Evolutionary conservation across 345 rosid genomes (phyloP).

Genomic region (Erucastrum elatum): DNA sequence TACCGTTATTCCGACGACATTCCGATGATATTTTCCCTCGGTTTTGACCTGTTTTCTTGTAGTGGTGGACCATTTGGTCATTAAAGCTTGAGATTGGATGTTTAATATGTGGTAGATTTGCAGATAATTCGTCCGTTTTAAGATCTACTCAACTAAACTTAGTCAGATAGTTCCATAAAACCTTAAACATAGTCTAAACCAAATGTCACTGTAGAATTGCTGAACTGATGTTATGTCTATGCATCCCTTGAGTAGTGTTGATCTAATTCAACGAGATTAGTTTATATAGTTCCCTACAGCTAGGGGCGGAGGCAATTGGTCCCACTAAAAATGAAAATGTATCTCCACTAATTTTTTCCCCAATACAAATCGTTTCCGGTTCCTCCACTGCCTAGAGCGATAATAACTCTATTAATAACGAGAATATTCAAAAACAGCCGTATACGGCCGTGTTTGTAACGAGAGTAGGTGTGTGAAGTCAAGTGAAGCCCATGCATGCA

Average conservation of each 20-base stretch:
- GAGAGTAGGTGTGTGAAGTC: background rate
- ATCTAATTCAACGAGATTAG: background rate
- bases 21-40: no score
- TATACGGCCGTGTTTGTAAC: slow-evolving; percentile 5
- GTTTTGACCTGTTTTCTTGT: no score
- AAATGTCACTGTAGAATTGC: background rate
- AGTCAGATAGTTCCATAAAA: background rate
- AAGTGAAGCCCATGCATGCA: slow-evolving; percentile 37
- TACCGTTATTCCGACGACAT: no score
- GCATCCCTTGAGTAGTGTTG: background rate
- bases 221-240: background rate
- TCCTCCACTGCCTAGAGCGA: background rate
- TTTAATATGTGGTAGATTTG: background rate
- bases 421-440: background rate
- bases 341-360: no score
- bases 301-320: no score
- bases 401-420: background rate
- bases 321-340: no score
- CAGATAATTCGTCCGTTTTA: background rate
- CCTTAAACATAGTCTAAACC: background rate
- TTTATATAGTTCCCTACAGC: background rate
- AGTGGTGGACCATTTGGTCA: background rate
- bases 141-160: background rate
- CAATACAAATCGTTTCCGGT: no score
- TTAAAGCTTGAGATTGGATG: background rate